These are phyloP conservation scores for Cystofilobasidium capitatum DNA, from an alignment of 768 basidiomycete species.

Conservation along the genomic window DNA sequence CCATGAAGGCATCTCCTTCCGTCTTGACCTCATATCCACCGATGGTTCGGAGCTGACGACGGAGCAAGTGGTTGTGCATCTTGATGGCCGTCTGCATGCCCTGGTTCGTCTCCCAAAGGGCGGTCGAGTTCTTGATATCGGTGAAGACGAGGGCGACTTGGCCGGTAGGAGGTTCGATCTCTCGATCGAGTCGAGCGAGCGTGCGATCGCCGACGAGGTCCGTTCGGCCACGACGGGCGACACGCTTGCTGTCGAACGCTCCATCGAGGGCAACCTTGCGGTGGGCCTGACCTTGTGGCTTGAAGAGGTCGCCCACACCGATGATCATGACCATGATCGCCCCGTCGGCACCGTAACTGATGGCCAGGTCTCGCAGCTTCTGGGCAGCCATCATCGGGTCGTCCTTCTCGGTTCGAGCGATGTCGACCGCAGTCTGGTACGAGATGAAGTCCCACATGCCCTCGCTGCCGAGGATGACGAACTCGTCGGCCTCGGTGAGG, in stretches of 20 bases:
- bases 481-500: constrained; percentile 78
- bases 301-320: constrained; percentile 65
- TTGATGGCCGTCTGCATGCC: constrained; percentile 92
- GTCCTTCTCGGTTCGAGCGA: constrained; percentile 62
- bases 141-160: constrained; percentile 92
- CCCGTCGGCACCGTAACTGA: constrained; percentile 88
- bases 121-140: constrained; percentile 93
- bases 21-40: constrained; percentile 99
- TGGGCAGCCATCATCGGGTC: constrained; percentile 88
- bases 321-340: constrained; percentile 98
- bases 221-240: constrained; percentile 41
- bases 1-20: constrained; percentile 99
- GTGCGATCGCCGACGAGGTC: constrained; percentile 45
- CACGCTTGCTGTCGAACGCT: constrained; percentile 41
- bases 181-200: constrained; percentile 55
- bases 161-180: constrained; percentile 74
- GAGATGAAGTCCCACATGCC: constrained; percentile 90
- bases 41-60: constrained; percentile 73
- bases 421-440: constrained; percentile 92
- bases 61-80: constrained; percentile 74
- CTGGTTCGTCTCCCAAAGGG: constrained; percentile 88
- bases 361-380: constrained; percentile 90
- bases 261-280: constrained; percentile 44
- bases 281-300: constrained; percentile 36
- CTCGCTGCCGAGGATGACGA: constrained; percentile 86